Evolutionary conservation across 75 land plant species (phyloP), one percentile per base, ranked within the genome.

Genomic region (Sequoia sempervirens): DNA sequence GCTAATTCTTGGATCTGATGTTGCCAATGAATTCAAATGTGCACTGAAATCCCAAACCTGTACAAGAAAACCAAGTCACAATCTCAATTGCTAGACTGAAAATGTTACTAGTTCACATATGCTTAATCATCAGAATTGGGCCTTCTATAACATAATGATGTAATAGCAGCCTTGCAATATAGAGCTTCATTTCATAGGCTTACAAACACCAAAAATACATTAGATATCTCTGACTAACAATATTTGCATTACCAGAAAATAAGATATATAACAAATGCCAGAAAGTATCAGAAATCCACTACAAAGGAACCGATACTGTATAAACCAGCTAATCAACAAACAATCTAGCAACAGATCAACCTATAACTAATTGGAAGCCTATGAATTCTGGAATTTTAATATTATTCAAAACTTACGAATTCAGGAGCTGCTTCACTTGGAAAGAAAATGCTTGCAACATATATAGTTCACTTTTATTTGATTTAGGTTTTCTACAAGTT

Each of bases 11-110:
- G 94, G 66, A 80, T 89, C 93, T n/a, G 91, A 89, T 80, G 88
- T 90, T 23, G 92, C 94, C 84, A 98, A 84, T 64, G 90, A 82
- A 84, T 90, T 92, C 12, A 98, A 73, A 75, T 92, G 94, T 40
- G 94, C 85, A 75, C 84, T 89, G 56, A 98, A 86, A 81, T 96
- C 97, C 99, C 99, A 98, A 2, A 98, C 89, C 99, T 97, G 90
- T 64, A 83, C 5, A 26, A 81, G 82, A 34, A 61, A 58, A 28
- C 40, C 8, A 81, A 58, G 7, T 34, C 15, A 0, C 47, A 76
- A 81, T 10, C 30, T 50, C 38, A 81, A 34, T 28, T 28, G 12
- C 36, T 70, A 45, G 28, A 56, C 34, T 20, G 80, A 53, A 75
- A 17, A 56, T 36, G 41, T 82, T 3, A 82, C 64, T 74, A 66